Evolutionary conservation across 1,284 basidiomycete genomes (phyloP), one percentile per base, ranked within the genome.

Genomic region (Ceratobasidium sp.): DNA sequence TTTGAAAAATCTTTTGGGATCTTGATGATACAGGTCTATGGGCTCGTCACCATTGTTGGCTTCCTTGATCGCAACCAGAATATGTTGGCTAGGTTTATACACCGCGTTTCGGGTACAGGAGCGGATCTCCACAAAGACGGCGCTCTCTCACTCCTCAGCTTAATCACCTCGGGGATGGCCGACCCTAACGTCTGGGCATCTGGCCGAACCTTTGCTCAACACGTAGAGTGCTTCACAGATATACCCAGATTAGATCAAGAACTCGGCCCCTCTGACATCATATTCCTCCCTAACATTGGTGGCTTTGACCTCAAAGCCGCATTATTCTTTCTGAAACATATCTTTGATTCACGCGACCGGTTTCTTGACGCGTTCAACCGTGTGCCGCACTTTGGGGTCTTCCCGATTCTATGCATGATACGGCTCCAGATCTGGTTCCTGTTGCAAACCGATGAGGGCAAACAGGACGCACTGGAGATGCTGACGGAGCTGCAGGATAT

Each of bases 11-110:
- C 64, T 14, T 66, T 48, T 12, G 64, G 44, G 20, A 8, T 66
- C 44, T 33, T 66, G 64, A 30, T 66, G 44, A 48, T 48, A 18
- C 64, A 66, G 18, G 30, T 50, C 18, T 33, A 48, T 30, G 46
- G 64, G n/a, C 64, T 66, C n/a, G 14, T 30, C n/a, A 50, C 12
- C 2, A 50, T 33, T 23, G 16, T 66, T 10, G 46, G 20, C 10
- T 48, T 66, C 18, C 64, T 66, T 30, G n/a, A 23, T 1, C 33
- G 50, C 10, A 66, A 66, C 30, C 5, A 66, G 5, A n/a, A n/a
- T n/a, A 10, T 23, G 30, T n/a, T 66, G 1, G 44, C 0, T 4
- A 10, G 16, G 4, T 66, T 66, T 33, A 50, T 66, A 27, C 12
- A 35, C 12, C 30, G 6, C 57, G 18, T 12, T 33, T 10, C 54